Evolutionary conservation across 2,329 filamentous ascomycete species (phyloP).

Genomic region (Beauveria sp.): DNA sequence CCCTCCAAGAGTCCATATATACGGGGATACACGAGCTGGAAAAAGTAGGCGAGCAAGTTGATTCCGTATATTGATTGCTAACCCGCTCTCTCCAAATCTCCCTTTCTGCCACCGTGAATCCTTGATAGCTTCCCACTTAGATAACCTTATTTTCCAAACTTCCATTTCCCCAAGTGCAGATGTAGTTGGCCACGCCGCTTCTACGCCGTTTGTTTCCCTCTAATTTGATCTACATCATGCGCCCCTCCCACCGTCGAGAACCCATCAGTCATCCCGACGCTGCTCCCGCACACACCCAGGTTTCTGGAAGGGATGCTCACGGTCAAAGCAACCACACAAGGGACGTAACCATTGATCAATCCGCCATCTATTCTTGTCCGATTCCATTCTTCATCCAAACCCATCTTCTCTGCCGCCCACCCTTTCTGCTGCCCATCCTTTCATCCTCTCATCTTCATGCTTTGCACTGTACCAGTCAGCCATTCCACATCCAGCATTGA

Average conservation of each 20-base stretch:
- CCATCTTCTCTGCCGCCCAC: background rate
- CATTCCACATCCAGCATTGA: no score
- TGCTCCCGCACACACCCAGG: no score
- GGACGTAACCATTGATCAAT: no score
- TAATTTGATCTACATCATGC: slow-evolving; percentile 1
- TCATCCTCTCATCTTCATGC: background rate
- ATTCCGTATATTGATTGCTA: no score
- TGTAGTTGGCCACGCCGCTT: background rate
- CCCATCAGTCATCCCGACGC: no score
- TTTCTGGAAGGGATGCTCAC: no score
- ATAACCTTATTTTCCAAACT: no score
- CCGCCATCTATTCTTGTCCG: background rate
- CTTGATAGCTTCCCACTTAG: no score
- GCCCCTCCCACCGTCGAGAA: background rate
- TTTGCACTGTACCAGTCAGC: no score
- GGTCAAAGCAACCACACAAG: no score
- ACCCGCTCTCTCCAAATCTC: background rate
- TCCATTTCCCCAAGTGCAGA: background rate
- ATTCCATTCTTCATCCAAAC: background rate
- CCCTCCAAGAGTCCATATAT: background rate
- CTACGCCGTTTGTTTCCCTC: background rate
- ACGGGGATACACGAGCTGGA: background rate
- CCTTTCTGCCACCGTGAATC: no score
- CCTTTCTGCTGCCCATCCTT: background rate
- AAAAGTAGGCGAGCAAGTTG: no score